Evolutionary conservation across 768 basidiomycete species (phyloP), one percentile per base, ranked within the genome.

Genomic region (Cyclocybe cylindracea): DNA sequence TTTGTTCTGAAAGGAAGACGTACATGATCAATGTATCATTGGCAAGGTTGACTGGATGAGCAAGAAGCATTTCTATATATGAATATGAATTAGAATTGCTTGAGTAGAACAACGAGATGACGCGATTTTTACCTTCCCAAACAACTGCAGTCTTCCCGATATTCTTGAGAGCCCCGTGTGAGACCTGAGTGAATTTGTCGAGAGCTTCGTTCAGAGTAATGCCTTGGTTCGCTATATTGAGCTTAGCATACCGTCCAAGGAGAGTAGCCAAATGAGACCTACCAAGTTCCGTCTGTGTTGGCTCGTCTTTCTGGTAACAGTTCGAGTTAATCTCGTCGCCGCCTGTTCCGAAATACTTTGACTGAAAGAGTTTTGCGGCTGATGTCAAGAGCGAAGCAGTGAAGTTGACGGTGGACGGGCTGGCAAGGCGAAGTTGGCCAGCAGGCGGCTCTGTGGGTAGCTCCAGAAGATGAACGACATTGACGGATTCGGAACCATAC

Each of bases 291-390:
- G 67, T 59, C 59, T 85, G 82, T 0, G 88, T 89, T 55, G 69
- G 65, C 1, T 67, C 63, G 57, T 94, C 91, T 10, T 85, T 61
- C 51, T 55, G 54, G 44, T 89, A 92, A 63, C 89, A 90, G 6
- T 74, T 73, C 5, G 68, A 61, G 51, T 93, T 93, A 58, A 93
- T 66, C 60, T 93, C 91, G 58, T 94, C 91, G 0, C 93, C 92
- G 0, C 93, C 93, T 0, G 90, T 89, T 56, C 82, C 82, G 61
- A 94, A 85, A 53, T 87, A 78, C 39, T 65, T 74, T 5, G 82
- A 81, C 0, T 78, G 75, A 44, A 89, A 72, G 37, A 79, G 65
- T 4, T 67, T 65, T 0, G 85, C 78, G 4, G 81, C 75, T 1
- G 80, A 68, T 4, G 66, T 69, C 58, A 93, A 66, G 10, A 94